Evolutionary conservation across 305 asterid genomes (phyloP).

Genomic region (Ajuga reptans): DNA sequence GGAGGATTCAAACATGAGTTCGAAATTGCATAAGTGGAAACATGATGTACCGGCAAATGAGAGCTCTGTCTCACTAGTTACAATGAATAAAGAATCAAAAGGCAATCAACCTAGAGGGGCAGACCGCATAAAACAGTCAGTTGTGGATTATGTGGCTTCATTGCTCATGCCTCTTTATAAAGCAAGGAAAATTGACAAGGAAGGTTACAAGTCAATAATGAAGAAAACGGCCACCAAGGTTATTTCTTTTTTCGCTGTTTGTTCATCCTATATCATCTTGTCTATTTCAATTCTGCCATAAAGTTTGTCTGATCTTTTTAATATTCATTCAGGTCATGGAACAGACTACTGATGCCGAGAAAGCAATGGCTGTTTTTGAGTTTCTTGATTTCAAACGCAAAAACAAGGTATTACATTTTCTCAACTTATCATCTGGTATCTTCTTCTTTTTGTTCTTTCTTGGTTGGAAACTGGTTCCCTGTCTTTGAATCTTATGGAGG

Average conservation of each 20-base stretch:
- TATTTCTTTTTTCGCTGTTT: constrained; percentile 21
- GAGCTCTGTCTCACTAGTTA: constrained; percentile 70
- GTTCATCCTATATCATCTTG: not conserved
- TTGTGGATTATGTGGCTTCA: constrained; percentile 90
- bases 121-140: constrained; percentile 73
- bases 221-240: constrained; percentile 99
- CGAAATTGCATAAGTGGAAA: constrained; percentile 35
- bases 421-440: not conserved
- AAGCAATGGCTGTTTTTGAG: constrained; percentile 68
- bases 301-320: constrained; percentile 14
- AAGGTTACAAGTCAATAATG: constrained; percentile 86
- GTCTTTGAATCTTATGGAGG: not conserved
- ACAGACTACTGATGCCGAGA: constrained; percentile 76
- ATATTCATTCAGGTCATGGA: constrained; percentile 75
- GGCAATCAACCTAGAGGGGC: constrained; percentile 68
- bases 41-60: constrained; percentile 51
- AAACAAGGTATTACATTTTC: constrained; percentile 58
- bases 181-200: constrained; percentile 85
- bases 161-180: constrained; percentile 96
- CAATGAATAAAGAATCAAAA: constrained; percentile 45
- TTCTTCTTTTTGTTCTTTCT: not conserved
- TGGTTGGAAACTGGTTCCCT: constrained; percentile 15
- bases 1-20: constrained; percentile 69
- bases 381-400: constrained; percentile 98
- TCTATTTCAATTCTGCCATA: constrained; percentile 14